phyloP scores from a whole-genome alignment of 169 alveolate species.

The Miamiensis avidus region DNA sequence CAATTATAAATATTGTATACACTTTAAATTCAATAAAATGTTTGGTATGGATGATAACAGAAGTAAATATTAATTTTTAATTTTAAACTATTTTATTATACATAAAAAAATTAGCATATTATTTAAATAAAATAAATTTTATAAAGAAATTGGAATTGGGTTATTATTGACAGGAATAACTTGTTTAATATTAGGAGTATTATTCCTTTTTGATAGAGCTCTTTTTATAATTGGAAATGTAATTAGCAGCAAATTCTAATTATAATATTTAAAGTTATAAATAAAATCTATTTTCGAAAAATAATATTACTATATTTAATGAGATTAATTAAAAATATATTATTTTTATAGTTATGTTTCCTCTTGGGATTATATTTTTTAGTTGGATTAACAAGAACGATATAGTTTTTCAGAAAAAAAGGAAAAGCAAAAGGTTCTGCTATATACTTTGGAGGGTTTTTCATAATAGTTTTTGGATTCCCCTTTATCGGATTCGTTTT shows the following conservation, averaged over 20 bases:
- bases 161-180: conserved; percentile 7
- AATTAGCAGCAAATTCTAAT: not conserved
- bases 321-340: not conserved
- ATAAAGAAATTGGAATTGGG: conserved; percentile 24
- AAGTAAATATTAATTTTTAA: not conserved
- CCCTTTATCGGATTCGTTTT: conserved; percentile 19
- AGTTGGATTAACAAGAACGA: conserved; percentile 6
- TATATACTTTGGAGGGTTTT: conserved; percentile 14
- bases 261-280: not conserved
- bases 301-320: not conserved
- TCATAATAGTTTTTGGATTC: conserved; percentile 20
- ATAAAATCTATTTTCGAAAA: not conserved
- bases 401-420: conserved; percentile 14
- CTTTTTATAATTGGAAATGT: conserved; percentile 22
- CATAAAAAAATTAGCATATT: too few species aligned
- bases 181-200: conserved; percentile 11
- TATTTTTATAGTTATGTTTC: conserved; percentile 6
- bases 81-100: too few species aligned
- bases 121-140: too few species aligned
- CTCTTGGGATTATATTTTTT: conserved; percentile 13
- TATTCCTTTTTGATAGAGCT: conserved; percentile 27
- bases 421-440: conserved; percentile 17
- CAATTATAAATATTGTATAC: too few species aligned
- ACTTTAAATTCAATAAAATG: too few species aligned
- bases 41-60: not conserved